Evolutionary conservation across 2,329 filamentous ascomycete genomes (phyloP).

Genomic region (Colletotrichum sp.): DNA sequence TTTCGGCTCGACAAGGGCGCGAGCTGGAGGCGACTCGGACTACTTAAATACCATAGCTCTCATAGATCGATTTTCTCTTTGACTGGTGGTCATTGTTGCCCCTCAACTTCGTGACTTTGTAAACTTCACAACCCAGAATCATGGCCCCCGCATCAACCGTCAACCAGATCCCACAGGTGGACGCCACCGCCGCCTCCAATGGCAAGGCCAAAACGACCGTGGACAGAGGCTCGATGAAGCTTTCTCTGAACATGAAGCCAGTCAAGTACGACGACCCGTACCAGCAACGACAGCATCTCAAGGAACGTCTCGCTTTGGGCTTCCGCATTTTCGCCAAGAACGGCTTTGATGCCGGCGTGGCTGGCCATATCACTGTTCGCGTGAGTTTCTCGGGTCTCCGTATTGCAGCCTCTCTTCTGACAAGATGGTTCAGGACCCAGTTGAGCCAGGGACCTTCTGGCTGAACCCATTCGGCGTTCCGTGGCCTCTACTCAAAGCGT

Average conservation of each 20-base stretch:
- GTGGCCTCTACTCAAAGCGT: constrained; percentile 67
- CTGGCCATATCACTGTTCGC: constrained; percentile 70
- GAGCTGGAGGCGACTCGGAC: not conserved
- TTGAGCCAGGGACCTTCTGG: constrained; percentile 68
- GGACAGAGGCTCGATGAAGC: not conserved
- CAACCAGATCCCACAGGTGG: not conserved
- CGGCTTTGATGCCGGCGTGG: constrained; percentile 66
- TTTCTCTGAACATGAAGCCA: not conserved
- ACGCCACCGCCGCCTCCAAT: not conserved
- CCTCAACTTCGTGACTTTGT: not conserved
- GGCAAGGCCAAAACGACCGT: not conserved
- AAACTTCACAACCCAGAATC: not conserved
- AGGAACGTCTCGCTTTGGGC: constrained; percentile 57
- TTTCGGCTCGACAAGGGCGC: not conserved
- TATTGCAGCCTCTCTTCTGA: not conserved
- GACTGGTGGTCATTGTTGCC: too few relatives aligned
- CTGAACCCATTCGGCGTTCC: constrained; percentile 70
- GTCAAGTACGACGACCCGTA: constrained; percentile 28
- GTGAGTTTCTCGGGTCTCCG: not conserved
- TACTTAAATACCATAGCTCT: not conserved
- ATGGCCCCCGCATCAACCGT: constrained; percentile 6
- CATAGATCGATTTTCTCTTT: too few relatives aligned
- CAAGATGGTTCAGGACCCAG: constrained; percentile 45
- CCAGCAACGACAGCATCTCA: constrained; percentile 57
- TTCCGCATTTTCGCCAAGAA: constrained; percentile 65